Evolutionary conservation across 1,284 basidiomycete species (phyloP).

Genomic region (Microbotryum scabiosae): DNA sequence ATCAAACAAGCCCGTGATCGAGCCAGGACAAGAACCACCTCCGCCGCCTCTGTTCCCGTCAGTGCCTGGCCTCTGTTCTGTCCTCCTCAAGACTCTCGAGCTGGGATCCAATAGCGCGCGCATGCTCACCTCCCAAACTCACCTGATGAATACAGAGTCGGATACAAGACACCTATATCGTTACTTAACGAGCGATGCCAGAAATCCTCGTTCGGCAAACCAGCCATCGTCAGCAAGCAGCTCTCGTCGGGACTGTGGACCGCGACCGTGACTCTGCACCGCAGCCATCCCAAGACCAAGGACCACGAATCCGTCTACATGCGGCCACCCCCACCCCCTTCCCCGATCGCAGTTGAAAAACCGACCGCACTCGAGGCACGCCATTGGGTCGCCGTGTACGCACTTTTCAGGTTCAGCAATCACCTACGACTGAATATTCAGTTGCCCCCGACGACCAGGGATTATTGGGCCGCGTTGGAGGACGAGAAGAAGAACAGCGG

Average conservation of each 20-base stretch:
- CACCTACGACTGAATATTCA: conserved; percentile 64
- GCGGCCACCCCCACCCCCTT: conserved; percentile 53
- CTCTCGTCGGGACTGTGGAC: conserved; percentile 44
- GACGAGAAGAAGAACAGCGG: conserved; percentile 52
- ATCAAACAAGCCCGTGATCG: conserved; percentile 47
- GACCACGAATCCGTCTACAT: conserved; percentile 61
- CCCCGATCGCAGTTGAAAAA: conserved; percentile 36
- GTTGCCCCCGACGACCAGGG: conserved; percentile 54
- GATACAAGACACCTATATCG: conserved; percentile 69
- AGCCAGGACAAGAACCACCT: conserved; percentile 30
- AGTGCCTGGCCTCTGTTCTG: neutral
- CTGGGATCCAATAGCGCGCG: neutral
- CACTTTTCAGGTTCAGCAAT: conserved; percentile 74
- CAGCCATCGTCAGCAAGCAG: conserved; percentile 60
- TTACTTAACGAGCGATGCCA: conserved; percentile 66
- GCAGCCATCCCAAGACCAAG: conserved; percentile 59
- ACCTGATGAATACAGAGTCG: conserved; percentile 38
- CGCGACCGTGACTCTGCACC: conserved; percentile 52
- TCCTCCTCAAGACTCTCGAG: neutral
- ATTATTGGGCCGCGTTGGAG: conserved; percentile 73
- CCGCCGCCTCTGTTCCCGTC: conserved; percentile 54
- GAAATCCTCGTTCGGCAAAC: conserved; percentile 75
- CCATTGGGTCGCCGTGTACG: conserved; percentile 81
- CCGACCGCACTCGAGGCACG: conserved; percentile 60
- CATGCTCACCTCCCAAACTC: neutral